Conservation (phyloP, 2,329 filamentous ascomycete genomes). For the Aquanectria penicillioides region DNA sequence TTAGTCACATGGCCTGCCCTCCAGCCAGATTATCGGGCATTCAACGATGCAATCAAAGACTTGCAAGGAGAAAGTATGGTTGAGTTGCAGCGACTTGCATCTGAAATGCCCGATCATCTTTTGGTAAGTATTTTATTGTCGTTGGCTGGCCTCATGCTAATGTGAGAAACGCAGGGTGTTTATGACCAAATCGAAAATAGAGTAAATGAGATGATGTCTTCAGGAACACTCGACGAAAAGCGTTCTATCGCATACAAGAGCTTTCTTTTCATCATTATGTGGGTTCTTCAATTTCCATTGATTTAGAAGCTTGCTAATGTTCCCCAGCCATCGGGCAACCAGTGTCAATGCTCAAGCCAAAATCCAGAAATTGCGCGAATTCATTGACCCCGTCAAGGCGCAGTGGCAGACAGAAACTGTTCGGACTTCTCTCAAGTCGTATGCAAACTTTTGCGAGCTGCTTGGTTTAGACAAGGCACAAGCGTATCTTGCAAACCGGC, state of each 20-base stretch:
- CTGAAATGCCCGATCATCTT: conserved; percentile 91
- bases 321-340: conserved; percentile 77
- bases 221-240: conserved; percentile 81
- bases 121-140: conserved; percentile 60
- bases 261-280: conserved; percentile 93
- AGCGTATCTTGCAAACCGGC: conserved; percentile 77
- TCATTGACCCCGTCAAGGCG: conserved; percentile 83
- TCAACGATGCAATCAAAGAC: conserved; percentile 90
- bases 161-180: conserved; percentile 64
- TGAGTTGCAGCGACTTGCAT: conserved; percentile 87
- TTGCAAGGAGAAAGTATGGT: conserved; percentile 86
- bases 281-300: conserved; percentile 41
- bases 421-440: conserved; percentile 75
- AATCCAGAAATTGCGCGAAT: conserved; percentile 76
- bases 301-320: conserved; percentile 3
- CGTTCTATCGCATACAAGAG: conserved; percentile 87
- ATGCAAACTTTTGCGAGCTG: conserved; percentile 81
- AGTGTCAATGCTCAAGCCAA: conserved; percentile 78
- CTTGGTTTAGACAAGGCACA: conserved; percentile 84
- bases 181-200: conserved; percentile 88
- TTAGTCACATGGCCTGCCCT: conserved; percentile 83
- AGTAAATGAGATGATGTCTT: conserved; percentile 81
- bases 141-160: conserved; percentile 6
- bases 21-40: conserved; percentile 75
- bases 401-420: conserved; percentile 82